Percentiles rank a stretch among this genome's conserved stretches.
Evolutionary conservation across 208 protist genomes (phyloP).

Genomic region (Eutreptiella sp.): DNA sequence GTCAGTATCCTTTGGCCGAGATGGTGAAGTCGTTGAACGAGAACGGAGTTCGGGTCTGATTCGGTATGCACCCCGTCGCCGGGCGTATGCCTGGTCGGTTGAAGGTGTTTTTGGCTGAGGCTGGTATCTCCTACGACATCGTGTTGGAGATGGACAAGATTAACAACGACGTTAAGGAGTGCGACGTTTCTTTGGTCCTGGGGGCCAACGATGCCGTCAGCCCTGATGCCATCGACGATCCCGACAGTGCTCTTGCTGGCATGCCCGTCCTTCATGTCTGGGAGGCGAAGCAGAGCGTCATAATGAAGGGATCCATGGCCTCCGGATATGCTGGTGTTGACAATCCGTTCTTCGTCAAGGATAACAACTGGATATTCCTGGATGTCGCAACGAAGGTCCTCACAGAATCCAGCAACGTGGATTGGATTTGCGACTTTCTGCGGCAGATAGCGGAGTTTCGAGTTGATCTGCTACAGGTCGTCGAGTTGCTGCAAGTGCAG

Average conservation of each 20-base stretch:
- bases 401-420: no score
- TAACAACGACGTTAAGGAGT: slow-evolving; percentile 41
- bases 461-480: no score
- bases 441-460: no score
- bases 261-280: slow-evolving; percentile 82
- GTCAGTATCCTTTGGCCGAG: slow-evolving; percentile 69
- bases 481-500: no score
- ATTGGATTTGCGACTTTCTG: no score
- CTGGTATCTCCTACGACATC: slow-evolving; percentile 83
- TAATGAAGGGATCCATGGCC: slow-evolving; percentile 70
- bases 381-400: slow-evolving; percentile 65
- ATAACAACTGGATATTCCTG: slow-evolving; percentile 73
- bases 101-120: slow-evolving; percentile 82
- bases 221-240: slow-evolving; percentile 64
- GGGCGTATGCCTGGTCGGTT: slow-evolving; percentile 80
- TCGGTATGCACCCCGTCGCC: slow-evolving; percentile 81
- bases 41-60: slow-evolving; percentile 41
- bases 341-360: slow-evolving; percentile 80
- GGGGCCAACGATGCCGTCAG: slow-evolving; percentile 88
- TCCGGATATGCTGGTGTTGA: slow-evolving; percentile 55
- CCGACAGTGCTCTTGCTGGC: slow-evolving; percentile 60
- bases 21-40: slow-evolving; percentile 50
- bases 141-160: slow-evolving; percentile 86
- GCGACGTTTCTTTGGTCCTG: slow-evolving; percentile 69
- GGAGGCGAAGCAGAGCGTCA: slow-evolving; percentile 59